A percentile compares a stretch with the other conserved stretches of the same genome.
These are phyloP conservation scores for Lachancea quebecensis DNA, from an alignment of 805 yeast species.

Conservation along the genomic window DNA sequence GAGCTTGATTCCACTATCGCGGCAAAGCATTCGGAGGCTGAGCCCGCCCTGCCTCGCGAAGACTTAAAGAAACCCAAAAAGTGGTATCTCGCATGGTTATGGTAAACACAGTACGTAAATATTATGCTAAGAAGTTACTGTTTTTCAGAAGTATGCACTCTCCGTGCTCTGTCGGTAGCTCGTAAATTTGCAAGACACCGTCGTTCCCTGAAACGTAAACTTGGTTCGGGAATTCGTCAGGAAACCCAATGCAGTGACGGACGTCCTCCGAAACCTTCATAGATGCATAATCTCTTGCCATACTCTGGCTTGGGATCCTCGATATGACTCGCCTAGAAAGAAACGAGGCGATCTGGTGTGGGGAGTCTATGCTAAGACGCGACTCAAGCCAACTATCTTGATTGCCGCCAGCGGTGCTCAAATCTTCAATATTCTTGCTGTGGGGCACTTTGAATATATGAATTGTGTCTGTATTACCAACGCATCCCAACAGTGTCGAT, in stretches of 20 bases:
- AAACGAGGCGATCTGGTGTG: constrained; percentile 21
- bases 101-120: constrained; percentile 5
- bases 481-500: constrained; percentile 63
- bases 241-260: constrained; percentile 24
- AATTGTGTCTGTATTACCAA: constrained; percentile 82
- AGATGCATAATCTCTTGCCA: constrained; percentile 28
- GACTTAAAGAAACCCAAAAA: background rate
- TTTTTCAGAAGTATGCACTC: constrained; percentile 27
- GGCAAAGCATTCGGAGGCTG: background rate
- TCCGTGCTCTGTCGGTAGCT: constrained; percentile 25
- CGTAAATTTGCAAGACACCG: constrained; percentile 23
- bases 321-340: constrained; percentile 24
- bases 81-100: constrained; percentile 18
- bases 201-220: constrained; percentile 27
- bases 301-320: constrained; percentile 25
- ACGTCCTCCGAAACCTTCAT: constrained; percentile 20
- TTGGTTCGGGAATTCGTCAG: constrained; percentile 28
- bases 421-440: background rate
- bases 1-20: constrained; percentile 5
- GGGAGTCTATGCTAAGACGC: constrained; percentile 10
- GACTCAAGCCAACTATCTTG: constrained; percentile 2
- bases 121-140: constrained; percentile 10
- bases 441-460: constrained; percentile 71
- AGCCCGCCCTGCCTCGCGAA: background rate
- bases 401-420: background rate